Conservation (phyloP, 208 protist genomes). For the Crithidia mellificae region DNA sequence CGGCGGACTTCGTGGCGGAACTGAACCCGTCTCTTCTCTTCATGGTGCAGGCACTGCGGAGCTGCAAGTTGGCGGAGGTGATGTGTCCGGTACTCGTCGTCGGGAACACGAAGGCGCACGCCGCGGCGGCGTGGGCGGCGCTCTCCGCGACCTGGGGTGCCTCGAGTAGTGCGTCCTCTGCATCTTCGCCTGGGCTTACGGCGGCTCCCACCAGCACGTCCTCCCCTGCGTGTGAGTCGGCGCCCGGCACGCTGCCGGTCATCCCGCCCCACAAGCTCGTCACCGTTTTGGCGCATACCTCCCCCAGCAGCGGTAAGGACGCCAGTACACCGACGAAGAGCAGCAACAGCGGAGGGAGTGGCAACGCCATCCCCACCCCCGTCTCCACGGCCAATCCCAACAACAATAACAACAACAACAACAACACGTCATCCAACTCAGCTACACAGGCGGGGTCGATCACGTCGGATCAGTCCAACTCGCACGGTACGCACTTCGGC, state of each 20-base stretch:
- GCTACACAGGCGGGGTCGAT: neutral
- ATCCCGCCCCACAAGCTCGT: neutral
- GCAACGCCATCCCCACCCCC: neutral
- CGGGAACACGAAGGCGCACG: slow-evolving; percentile 6
- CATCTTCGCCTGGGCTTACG: slow-evolving; percentile 8
- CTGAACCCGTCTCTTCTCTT: slow-evolving; percentile 28
- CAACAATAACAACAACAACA: neutral
- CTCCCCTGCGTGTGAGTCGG: slow-evolving; percentile 4
- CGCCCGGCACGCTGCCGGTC: neutral
- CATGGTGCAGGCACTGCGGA: slow-evolving; percentile 23
- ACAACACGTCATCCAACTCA: slow-evolving; percentile 1
- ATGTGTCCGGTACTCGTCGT: slow-evolving; percentile 32
- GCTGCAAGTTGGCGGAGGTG: slow-evolving; percentile 20
- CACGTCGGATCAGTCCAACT: slow-evolving; percentile 4
- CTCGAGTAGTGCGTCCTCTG: neutral
- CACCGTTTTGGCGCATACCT: neutral
- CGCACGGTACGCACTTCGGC: neutral
- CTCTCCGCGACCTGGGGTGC: slow-evolving; percentile 2
- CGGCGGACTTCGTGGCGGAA: slow-evolving; percentile 16
- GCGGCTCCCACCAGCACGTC: neutral
- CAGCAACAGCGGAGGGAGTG: neutral
- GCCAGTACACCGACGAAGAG: neutral
- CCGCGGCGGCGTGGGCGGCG: slow-evolving; percentile 11
- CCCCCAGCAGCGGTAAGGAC: neutral
- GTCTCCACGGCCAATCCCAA: too few relatives aligned